These are phyloP conservation scores for Xylaria hypoxylon DNA, from an alignment of 2,329 filamentous ascomycete species.

Conservation along the genomic window DNA sequence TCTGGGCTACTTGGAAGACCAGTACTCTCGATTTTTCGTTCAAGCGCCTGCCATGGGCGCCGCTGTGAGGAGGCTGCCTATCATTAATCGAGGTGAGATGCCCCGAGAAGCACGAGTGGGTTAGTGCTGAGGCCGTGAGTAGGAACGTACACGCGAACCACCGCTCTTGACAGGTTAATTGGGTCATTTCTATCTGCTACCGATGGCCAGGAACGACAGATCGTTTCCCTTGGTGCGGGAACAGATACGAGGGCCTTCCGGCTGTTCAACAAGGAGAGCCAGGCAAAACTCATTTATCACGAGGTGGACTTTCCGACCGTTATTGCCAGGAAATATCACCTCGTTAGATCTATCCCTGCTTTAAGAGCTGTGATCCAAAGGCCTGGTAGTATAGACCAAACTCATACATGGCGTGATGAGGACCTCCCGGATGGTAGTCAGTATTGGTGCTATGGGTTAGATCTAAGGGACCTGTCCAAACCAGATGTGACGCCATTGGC, in stretches of 20 bases:
- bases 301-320: constrained; percentile 90
- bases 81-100: constrained; percentile 87
- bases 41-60: constrained; percentile 56
- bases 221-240: constrained; percentile 91
- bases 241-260: constrained; percentile 92
- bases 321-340: constrained; percentile 72
- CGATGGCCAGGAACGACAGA: constrained; percentile 68
- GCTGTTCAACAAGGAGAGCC: constrained; percentile 64
- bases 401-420: constrained; percentile 57
- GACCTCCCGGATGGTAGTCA: constrained; percentile 54
- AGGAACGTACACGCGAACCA: constrained; percentile 95
- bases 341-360: constrained; percentile 60
- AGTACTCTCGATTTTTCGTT: constrained; percentile 79
- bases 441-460: constrained; percentile 72
- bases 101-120: constrained; percentile 31
- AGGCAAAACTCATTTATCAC: constrained; percentile 76
- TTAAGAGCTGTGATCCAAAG: constrained; percentile 55
- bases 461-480: constrained; percentile 71
- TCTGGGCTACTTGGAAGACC: constrained; percentile 85
- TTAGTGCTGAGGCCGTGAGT: constrained; percentile 44
- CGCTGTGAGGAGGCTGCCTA: constrained; percentile 77
- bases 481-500: constrained; percentile 49
- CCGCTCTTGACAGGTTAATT: constrained; percentile 83
- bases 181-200: constrained; percentile 71
- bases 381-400: constrained; percentile 47